A percentile compares a stretch with the other conserved stretches of the same genome.
Evolutionary conservation across 2,329 filamentous ascomycete species (phyloP).

Genomic region (Xylariaceae sp.): DNA sequence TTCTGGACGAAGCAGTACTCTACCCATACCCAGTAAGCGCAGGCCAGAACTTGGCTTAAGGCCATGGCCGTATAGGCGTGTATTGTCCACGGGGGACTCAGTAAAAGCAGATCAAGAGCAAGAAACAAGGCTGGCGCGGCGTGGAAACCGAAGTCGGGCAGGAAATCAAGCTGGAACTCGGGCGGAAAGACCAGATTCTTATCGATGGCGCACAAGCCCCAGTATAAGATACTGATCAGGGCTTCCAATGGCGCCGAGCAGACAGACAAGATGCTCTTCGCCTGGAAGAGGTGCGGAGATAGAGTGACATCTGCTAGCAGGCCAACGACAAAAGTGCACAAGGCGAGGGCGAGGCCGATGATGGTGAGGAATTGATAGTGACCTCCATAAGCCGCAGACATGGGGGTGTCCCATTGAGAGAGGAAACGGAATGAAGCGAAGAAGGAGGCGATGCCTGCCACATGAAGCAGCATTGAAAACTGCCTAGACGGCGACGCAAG

Average conservation of each 20-base stretch:
- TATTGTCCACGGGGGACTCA: slow-evolving; percentile 71
- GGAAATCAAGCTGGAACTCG: slow-evolving; percentile 49
- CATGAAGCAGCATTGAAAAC: slow-evolving; percentile 59
- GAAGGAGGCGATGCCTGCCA: slow-evolving; percentile 49
- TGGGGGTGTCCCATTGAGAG: slow-evolving; percentile 42
- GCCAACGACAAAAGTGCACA: slow-evolving; percentile 56
- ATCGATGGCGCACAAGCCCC: slow-evolving; percentile 60
- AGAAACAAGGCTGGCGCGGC: slow-evolving; percentile 62
- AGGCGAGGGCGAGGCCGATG: slow-evolving; percentile 60
- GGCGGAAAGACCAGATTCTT: slow-evolving; percentile 48
- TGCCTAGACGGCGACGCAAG: slow-evolving; percentile 61
- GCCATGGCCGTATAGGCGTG: slow-evolving; percentile 54
- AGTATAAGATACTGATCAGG: slow-evolving; percentile 68
- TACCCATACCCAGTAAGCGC: slow-evolving; percentile 73
- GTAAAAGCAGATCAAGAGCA: slow-evolving; percentile 59
- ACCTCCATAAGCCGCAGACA: slow-evolving; percentile 59
- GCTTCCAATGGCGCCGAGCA: slow-evolving; percentile 66
- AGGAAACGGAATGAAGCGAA: slow-evolving; percentile 50
- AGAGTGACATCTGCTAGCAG: slow-evolving; percentile 61
- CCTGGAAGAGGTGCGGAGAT: slow-evolving; percentile 52
- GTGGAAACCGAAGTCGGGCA: slow-evolving; percentile 62
- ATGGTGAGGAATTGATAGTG: slow-evolving; percentile 72
- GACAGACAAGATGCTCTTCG: slow-evolving; percentile 65
- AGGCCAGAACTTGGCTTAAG: slow-evolving; percentile 55
- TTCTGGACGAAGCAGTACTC: slow-evolving; percentile 67